Base-by-base conservation (phyloP, 2,329 filamentous ascomycete genomes). In the Fusarium abutilonis region DNA sequence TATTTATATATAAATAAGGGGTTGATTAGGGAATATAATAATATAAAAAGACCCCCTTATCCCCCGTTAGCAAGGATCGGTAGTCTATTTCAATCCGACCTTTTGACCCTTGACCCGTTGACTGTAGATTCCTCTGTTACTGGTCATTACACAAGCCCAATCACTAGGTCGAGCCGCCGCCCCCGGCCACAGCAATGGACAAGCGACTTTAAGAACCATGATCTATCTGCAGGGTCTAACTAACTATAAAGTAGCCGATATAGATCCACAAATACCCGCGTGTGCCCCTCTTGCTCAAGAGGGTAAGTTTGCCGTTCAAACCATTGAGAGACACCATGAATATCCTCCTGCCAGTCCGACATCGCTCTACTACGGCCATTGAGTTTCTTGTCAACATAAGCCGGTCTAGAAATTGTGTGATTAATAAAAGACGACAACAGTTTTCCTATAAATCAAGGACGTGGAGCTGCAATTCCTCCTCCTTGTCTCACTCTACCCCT, bases 201-300 rank as follows among this genome's bases (percentile, higher is more conserved):
- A 54, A 54, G 28, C 42, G 35, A 26, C 26, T 43, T 14, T n/a
- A 31, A 23, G 39, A 36, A 40, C 14, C n/a, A 34, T 23, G 19
- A 21, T n/a, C 13, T 15, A 58, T 45, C 36, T 29, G 34, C 47
- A 32, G 49, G 52, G 46, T 51, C 26, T 44, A 29, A 3, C 19
- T 19, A 19, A 4, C 17, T 23, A 19, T 19, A 19, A 9, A 40
- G 23, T 26, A 14, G 31, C 17, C 6, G 23, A 26, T 26, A 29
- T 9, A 31, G 54, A 34, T 64, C 67, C 67, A 65, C 67, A 67
- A 59, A 66, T 69, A 64, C 64, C 64, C 54, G 64, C 28, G 26
- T 13, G 9, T 48, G 35, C 34, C 48, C 55, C 42, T 43, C 55
- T 11, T 34, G 10, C 36, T 38, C 36, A 38, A 38, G 36, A 21